Evolutionary conservation across 169 alveolate species (phyloP), one percentile per base, ranked within the genome.

Genomic region (Plasmodium vivax): DNA sequence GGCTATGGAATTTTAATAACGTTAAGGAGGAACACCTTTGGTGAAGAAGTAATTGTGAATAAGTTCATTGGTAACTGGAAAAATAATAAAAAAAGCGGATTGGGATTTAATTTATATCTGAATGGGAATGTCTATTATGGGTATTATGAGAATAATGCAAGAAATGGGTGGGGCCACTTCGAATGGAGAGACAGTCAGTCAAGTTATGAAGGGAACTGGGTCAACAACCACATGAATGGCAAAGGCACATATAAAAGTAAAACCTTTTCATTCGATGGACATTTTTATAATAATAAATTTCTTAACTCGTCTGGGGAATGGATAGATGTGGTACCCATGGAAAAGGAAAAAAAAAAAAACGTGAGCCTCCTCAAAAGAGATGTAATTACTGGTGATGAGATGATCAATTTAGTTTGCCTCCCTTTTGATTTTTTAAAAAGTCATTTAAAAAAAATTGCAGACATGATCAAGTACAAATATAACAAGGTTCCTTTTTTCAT

Each of bases 51-150:
- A 43, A 34, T 92, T 74, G 84, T 58, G 71, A 84, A 81, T 23
- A 84, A 90, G 62, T 83, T 83, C 45, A 83, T 83, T 58, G 92
- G 96, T 4, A 84, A 90, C 36, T 92, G 95, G 94, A 32, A 77
- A 62, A 84, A 92, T 74, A 47, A 83, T 62, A 84, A 93, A 84
- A 75, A 75, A 80, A 79, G 77, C 68, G 94, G 94, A 10, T 90
- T 90, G 47, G 94, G 94, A 74, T 58, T 90, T 80, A 90, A 90
- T 68, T 41, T 90, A 79, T 80, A 56, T 90, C 9, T 90, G 32
- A 80, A 90, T 80, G 80, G 82, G 82, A 80, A 90, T 58, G 82
- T 90, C 45, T 90, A 79, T 68, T 90, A 23, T 80, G 94, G 94
- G 34, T 90, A 90, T 80, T 90, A 90, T 80, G 90, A 80, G 82